Evolutionary conservation across 495 filamentous ascomycete genomes (phyloP).

Genomic region (Chaetomium fimeti): DNA sequence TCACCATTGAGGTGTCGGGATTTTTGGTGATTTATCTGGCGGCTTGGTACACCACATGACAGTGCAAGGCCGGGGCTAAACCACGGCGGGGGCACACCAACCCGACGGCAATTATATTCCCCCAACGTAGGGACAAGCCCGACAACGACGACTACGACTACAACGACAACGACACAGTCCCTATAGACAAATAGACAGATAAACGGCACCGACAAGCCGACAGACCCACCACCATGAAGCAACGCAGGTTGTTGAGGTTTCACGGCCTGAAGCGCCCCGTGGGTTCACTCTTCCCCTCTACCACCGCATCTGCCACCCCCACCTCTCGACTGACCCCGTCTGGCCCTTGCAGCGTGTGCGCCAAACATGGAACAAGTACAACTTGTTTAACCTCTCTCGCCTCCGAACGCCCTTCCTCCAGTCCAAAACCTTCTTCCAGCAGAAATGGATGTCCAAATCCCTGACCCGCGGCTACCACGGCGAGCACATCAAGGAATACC

Average conservation of each 20-base stretch:
- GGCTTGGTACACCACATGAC: not conserved
- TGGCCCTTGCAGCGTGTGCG: conserved; percentile 69
- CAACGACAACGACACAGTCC: not conserved
- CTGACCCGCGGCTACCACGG: conserved; percentile 84
- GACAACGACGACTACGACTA: not conserved
- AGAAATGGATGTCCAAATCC: conserved; percentile 92
- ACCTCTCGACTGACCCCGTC: conserved; percentile 24
- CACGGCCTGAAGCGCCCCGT: conserved; percentile 64
- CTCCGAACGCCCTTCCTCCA: conserved; percentile 34
- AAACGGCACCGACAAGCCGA: conserved; percentile 27
- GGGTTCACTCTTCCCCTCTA: conserved; percentile 30
- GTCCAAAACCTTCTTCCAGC: conserved; percentile 83
- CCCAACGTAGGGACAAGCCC: not conserved
- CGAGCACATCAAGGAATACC: conserved; percentile 82
- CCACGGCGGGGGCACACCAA: conserved; percentile 18
- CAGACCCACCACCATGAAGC: conserved; percentile 48
- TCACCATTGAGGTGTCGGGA: not conserved
- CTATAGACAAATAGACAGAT: not conserved
- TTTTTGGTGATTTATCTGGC: not conserved
- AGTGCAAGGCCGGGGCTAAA: conserved; percentile 8
- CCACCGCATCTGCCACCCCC: not conserved
- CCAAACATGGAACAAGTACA: conserved; percentile 97
- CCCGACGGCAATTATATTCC: conserved; percentile 10
- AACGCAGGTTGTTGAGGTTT: conserved; percentile 52
- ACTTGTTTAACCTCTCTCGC: conserved; percentile 79